Conservation (phyloP, 768 basidiomycete species). For the Lactifluus piperatus region DNA sequence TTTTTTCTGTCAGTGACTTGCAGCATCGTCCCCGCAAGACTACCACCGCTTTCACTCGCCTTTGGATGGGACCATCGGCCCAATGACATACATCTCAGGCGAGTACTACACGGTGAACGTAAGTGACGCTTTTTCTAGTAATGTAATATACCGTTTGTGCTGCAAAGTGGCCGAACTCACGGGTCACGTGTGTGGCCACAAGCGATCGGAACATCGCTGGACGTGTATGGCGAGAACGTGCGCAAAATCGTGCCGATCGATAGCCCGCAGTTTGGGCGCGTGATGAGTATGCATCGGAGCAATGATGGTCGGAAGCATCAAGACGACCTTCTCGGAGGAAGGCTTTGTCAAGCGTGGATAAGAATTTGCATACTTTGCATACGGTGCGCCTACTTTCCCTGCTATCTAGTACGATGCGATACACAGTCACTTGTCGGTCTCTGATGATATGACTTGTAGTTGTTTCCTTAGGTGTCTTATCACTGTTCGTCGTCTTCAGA, state of each 20-base stretch:
- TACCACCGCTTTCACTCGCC: constrained; percentile 93
- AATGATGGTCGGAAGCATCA: constrained; percentile 93
- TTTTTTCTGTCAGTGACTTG: no score
- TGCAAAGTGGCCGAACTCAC: not conserved
- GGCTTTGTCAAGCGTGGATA: constrained; percentile 73
- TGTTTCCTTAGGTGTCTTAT: no score
- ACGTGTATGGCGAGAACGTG: constrained; percentile 92
- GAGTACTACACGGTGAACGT: constrained; percentile 97
- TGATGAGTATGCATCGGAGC: constrained; percentile 90
- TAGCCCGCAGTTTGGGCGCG: constrained; percentile 79
- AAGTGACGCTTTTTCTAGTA: constrained; percentile 23
- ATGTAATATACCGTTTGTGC: not conserved
- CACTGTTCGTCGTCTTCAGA: no score
- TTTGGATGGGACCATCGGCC: constrained; percentile 76
- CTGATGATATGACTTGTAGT: no score
- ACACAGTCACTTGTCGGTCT: no score
- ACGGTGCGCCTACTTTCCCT: constrained; percentile 53
- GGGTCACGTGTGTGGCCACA: constrained; percentile 49
- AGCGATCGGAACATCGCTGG: constrained; percentile 82
- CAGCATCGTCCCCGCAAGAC: no score
- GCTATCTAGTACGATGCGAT: no score
- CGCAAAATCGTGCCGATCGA: constrained; percentile 91
- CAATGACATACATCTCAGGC: constrained; percentile 74
- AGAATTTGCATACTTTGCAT: constrained; percentile 92
- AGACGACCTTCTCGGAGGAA: constrained; percentile 81